phyloP scores from a whole-genome alignment of 2,329 filamentous ascomycete genomes.

The Penicillium griseofulvum region DNA sequence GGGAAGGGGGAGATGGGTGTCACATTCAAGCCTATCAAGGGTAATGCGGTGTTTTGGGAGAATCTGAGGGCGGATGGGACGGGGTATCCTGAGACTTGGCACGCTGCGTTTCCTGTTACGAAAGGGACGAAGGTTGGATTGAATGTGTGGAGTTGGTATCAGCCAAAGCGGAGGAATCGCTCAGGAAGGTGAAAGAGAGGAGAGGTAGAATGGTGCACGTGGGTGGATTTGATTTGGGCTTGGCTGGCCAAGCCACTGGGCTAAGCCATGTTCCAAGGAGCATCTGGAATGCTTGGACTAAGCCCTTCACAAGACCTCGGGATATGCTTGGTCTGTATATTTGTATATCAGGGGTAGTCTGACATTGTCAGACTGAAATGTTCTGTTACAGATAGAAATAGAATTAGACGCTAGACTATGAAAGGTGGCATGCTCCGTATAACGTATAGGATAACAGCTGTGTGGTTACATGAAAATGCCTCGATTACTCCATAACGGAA shows the following conservation, averaged over 20 bases:
- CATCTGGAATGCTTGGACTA: conserved; percentile 7
- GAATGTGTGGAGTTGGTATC: conserved; percentile 66
- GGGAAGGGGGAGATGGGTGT: conserved; percentile 40
- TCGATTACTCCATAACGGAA: not conserved
- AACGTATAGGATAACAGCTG: not conserved
- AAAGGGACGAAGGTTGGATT: conserved; percentile 58
- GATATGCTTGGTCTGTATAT: not conserved
- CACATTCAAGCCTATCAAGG: conserved; percentile 57
- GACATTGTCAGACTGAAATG: not conserved
- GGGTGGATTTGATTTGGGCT: not conserved
- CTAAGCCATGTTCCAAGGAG: conserved; percentile 2
- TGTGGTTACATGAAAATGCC: not conserved
- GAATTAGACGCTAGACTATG: not conserved
- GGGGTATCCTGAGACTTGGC: conserved; percentile 59
- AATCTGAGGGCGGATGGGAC: conserved; percentile 57
- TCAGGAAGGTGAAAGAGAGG: not conserved
- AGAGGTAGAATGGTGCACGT: not conserved
- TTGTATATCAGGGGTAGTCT: not conserved
- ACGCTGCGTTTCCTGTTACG: conserved; percentile 59
- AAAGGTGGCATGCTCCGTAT: not conserved
- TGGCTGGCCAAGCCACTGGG: conserved; percentile 1
- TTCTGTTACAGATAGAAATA: not conserved
- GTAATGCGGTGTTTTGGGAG: conserved; percentile 63
- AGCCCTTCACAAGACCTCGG: not conserved
- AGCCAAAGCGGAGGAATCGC: conserved; percentile 31